These are phyloP conservation scores for Ophiocordyceps sinensis DNA, from an alignment of 2,329 filamentous ascomycete species.

Conservation along the genomic window DNA sequence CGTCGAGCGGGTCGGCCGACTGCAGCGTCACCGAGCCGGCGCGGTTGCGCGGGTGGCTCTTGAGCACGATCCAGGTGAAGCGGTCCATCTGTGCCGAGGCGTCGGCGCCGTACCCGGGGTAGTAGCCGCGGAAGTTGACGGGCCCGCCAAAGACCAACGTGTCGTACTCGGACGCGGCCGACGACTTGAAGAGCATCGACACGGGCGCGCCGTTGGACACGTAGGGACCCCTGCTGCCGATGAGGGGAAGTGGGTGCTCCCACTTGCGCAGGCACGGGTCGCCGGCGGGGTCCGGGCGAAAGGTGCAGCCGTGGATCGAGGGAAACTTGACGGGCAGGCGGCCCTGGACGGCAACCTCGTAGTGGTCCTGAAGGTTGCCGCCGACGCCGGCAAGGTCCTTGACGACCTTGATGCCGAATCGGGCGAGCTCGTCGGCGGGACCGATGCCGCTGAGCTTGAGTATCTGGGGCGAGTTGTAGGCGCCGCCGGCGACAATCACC, in stretches of 20 bases:
- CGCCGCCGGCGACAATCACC: constrained; percentile 32
- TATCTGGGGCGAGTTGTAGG: constrained; percentile 30
- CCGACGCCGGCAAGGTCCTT: constrained; percentile 48
- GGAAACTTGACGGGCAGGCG: constrained; percentile 3
- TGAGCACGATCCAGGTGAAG: constrained; percentile 28
- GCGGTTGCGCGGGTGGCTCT: constrained; percentile 46
- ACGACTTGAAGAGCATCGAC: constrained; percentile 12
- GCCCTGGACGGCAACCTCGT: constrained; percentile 12
- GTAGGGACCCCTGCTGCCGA: constrained; percentile 8
- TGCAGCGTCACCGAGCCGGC: constrained; percentile 47
- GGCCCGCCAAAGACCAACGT: constrained; percentile 15
- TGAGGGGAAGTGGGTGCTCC: constrained; percentile 3
- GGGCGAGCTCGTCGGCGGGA: constrained; percentile 20
- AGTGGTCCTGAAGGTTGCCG: constrained; percentile 27
- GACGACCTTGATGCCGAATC: constrained; percentile 34
- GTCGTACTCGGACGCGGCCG: constrained; percentile 12
- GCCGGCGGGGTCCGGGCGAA: constrained; percentile 8
- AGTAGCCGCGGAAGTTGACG: constrained; percentile 13
- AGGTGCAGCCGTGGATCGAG: constrained; percentile 12
- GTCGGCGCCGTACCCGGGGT: constrained; percentile 11
- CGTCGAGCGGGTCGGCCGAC: constrained; percentile 47
- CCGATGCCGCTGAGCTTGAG: constrained; percentile 32
- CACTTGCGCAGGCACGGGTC: constrained; percentile 22
- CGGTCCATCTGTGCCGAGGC: constrained; percentile 16
- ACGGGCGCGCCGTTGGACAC: constrained; percentile 10